These are phyloP conservation scores for Lepiota venenata DNA, from an alignment of 768 basidiomycete species.

Conservation along the genomic window DNA sequence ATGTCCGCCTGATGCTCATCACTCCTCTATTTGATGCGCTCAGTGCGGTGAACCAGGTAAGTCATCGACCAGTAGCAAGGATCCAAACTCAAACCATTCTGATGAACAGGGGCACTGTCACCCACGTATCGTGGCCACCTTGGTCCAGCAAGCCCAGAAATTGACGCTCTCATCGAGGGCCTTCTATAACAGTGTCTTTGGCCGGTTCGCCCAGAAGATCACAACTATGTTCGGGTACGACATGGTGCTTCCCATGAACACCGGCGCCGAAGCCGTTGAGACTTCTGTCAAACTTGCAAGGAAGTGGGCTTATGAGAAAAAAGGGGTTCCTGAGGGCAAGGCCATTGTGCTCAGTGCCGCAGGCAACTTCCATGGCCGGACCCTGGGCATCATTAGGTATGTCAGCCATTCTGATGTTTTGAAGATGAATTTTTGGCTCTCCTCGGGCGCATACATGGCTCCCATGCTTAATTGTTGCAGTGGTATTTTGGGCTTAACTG, in stretches of 20 bases:
- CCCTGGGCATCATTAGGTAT: slow-evolving; percentile 81
- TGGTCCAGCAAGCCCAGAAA: slow-evolving; percentile 81
- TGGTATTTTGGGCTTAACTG: slow-evolving; percentile 1
- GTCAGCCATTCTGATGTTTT: slow-evolving; percentile 16
- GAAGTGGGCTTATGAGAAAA: slow-evolving; percentile 95
- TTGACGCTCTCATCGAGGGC: slow-evolving; percentile 94
- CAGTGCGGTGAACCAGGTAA: slow-evolving; percentile 69
- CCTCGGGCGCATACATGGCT: neutral
- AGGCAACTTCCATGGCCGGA: slow-evolving; percentile 96
- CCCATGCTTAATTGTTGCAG: neutral
- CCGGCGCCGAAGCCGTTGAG: slow-evolving; percentile 97
- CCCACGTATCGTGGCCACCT: slow-evolving; percentile 77
- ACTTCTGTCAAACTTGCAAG: slow-evolving; percentile 93
- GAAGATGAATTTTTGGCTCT: slow-evolving; percentile 5
- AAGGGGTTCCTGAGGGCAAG: slow-evolving; percentile 74
- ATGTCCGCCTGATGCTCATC: neutral
- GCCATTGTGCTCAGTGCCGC: slow-evolving; percentile 84
- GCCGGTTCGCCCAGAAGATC: slow-evolving; percentile 83
- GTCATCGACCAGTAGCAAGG: slow-evolving; percentile 20
- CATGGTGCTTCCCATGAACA: slow-evolving; percentile 98
- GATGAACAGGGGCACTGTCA: slow-evolving; percentile 79
- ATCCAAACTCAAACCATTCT: slow-evolving; percentile 3
- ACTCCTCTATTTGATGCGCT: slow-evolving; percentile 1
- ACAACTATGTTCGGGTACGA: slow-evolving; percentile 87
- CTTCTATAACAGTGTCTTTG: slow-evolving; percentile 93